Evolutionary conservation across 2,329 filamentous ascomycete species (phyloP), one percentile per base, ranked within the genome.

Genomic region (Chrysoporthe puriensis): DNA sequence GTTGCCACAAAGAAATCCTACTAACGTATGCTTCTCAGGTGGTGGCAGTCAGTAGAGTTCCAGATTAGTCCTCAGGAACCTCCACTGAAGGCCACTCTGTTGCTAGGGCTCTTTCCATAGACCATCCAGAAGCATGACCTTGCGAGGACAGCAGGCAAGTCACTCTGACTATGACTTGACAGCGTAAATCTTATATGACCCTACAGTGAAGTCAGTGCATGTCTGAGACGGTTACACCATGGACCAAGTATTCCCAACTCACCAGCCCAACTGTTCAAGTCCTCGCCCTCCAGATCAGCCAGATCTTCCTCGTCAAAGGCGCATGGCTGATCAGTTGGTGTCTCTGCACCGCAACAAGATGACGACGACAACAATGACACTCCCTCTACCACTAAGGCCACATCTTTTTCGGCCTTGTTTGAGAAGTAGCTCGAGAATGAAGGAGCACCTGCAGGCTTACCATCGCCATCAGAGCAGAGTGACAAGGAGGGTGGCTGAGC

Each of bases 181-280:
- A 2, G 83, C 83, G 71, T 83, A 85, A 52, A 85, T 81, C 70
- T 84, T 81, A 72, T 81, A 85, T 0, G 83, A 83, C 3, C 80
- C 81, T 82, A 62, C 42, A n/a, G 54, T 34, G 5, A 7, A 58
- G 59, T 66, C n/a, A 71, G 48, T 60, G 59, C 50, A 36, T 43
- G 4, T 46, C 13, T 1, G 18, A 26, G 40, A 66, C 21, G 21
- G 66, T 58, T 40, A 36, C 18, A 6, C 34, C 57, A 63, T 50
- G 34, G 40, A 7, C 40, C 8, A 43, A 44, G 3, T 6, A 43
- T 18, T 5, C 3, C 26, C 40, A 26, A 80, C 82, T 75, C 72
- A 85, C 82, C 84, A 69, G 79, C 82, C 80, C 80, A 86, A 64
- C 82, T 78, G 73, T 86, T 86, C 58, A 84, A 79, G 71, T 86